phyloP scores from a whole-genome alignment of 352 stramenopile genomes.

The Globisporangium middletonii region DNA sequence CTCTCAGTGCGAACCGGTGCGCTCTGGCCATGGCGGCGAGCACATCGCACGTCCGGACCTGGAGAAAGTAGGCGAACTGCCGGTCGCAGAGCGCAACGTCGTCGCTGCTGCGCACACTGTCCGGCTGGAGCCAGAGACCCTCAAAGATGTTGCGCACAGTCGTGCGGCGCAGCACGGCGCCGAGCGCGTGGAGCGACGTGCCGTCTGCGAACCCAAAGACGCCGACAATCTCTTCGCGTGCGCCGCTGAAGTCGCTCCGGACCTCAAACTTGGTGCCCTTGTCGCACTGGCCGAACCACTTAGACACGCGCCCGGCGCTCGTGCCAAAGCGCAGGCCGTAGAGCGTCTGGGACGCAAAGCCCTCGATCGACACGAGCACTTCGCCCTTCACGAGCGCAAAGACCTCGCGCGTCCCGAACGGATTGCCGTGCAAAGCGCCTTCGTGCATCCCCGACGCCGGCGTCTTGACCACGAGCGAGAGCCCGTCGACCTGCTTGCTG shows the following conservation, averaged over 20 bases:
- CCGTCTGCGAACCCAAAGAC: constrained; percentile 59
- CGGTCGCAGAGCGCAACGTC: constrained; percentile 39
- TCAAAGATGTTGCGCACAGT: constrained; percentile 76
- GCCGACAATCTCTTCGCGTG: constrained; percentile 66
- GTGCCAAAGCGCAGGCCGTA: constrained; percentile 64
- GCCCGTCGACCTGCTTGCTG: constrained; percentile 68
- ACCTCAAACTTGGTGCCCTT: constrained; percentile 66
- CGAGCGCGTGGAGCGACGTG: constrained; percentile 59
- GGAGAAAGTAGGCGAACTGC: constrained; percentile 78
- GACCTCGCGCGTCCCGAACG: constrained; percentile 58
- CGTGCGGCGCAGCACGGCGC: constrained; percentile 55
- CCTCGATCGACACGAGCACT: constrained; percentile 55
- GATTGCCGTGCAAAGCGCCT: constrained; percentile 53
- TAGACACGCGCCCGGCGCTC: constrained; percentile 46
- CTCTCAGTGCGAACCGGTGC: constrained; percentile 42
- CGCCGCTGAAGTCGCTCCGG: constrained; percentile 35
- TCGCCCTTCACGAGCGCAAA: constrained; percentile 53
- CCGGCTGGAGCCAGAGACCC: constrained; percentile 57
- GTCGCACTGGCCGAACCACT: constrained; percentile 72
- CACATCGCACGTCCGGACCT: constrained; percentile 71
- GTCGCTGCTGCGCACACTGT: constrained; percentile 1
- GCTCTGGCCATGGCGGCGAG: constrained; percentile 53
- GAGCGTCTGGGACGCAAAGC: constrained; percentile 67
- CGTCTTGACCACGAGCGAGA: constrained; percentile 56
- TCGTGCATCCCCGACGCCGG: constrained; percentile 35